A percentile compares a stretch with the other conserved stretches of the same genome.
Evolutionary conservation across 352 stramenopile species (phyloP).

Genomic region (Phytophthora brassicae): DNA sequence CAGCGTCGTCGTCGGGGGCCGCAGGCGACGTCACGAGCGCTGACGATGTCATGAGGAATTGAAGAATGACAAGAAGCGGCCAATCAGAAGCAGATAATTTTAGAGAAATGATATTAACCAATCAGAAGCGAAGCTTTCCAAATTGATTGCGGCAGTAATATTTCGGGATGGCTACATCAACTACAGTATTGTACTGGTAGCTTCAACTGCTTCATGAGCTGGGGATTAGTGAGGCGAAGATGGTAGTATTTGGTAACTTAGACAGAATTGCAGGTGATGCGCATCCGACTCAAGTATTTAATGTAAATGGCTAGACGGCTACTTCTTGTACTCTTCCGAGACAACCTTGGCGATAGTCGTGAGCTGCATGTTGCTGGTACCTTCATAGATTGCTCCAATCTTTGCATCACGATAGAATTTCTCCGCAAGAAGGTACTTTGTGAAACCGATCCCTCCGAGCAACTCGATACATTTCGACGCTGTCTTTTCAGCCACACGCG

Average conservation of each 20-base stretch:
- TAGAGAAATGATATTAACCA: not conserved
- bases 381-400: constrained; percentile 97
- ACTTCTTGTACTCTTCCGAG: constrained; percentile 88
- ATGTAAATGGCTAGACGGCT: no score
- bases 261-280: no score
- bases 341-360: constrained; percentile 92
- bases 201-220: constrained; percentile 38
- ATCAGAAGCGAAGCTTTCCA: not conserved
- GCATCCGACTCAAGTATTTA: no score
- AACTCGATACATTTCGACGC: constrained; percentile 96
- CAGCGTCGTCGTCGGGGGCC: constrained; percentile 53
- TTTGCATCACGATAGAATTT: constrained; percentile 98
- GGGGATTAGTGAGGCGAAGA: constrained; percentile 39
- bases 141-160: not conserved
- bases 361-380: constrained; percentile 97
- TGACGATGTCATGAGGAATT: constrained; percentile 42
- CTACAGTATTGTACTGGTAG: constrained; percentile 8
- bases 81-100: constrained; percentile 17
- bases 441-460: constrained; percentile 96
- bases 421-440: constrained; percentile 92
- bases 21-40: constrained; percentile 46
- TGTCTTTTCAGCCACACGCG: constrained; percentile 94
- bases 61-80: constrained; percentile 13
- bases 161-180: not conserved
- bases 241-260: no score